phyloP scores from a whole-genome alignment of 2,329 filamentous ascomycete species.

The Bipolaris bicolor region DNA sequence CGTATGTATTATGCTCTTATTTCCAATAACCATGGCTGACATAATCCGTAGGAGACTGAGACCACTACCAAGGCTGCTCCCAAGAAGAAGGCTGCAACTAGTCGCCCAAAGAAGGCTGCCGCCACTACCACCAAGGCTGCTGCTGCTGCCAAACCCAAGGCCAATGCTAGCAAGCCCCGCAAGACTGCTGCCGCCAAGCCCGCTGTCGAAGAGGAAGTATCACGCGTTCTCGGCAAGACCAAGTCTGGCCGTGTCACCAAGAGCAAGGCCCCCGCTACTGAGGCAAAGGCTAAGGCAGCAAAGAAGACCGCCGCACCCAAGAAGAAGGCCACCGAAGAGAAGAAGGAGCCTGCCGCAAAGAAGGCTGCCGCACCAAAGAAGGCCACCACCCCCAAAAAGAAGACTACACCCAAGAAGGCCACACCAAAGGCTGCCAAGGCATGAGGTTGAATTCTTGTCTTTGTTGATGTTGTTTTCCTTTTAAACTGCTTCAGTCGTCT shows the following conservation, averaged over 20 bases:
- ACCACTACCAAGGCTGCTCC: constrained; percentile 25
- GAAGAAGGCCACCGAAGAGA: constrained; percentile 39
- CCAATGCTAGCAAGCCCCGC: constrained; percentile 55
- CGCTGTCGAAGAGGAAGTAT: constrained; percentile 70
- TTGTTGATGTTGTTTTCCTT: constrained; percentile 36
- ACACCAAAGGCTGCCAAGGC: constrained; percentile 44
- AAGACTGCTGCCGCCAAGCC: constrained; percentile 63
- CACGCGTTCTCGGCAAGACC: constrained; percentile 75
- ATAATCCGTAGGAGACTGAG: constrained; percentile 35
- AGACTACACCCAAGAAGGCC: constrained; percentile 57
- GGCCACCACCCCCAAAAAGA: constrained; percentile 55
- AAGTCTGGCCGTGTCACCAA: constrained; percentile 87
- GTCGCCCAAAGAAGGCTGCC: constrained; percentile 32
- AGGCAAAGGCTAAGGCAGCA: constrained; percentile 17
- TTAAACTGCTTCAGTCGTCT: constrained; percentile 18
- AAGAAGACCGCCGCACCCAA: constrained; percentile 10
- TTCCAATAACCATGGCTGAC: constrained; percentile 18
- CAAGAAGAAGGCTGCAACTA: constrained; percentile 31
- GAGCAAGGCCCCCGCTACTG: constrained; percentile 57
- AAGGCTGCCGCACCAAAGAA: constrained; percentile 51
- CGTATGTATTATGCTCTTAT: constrained; percentile 20
- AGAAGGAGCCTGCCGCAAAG: constrained; percentile 50
- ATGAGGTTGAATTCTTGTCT: constrained; percentile 32
- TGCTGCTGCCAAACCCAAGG: constrained; percentile 48
- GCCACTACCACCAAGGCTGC: constrained; percentile 38